These are phyloP conservation scores for Typha latifolia DNA, from an alignment of 176 grass and related monocot species.

Conservation along the genomic window DNA sequence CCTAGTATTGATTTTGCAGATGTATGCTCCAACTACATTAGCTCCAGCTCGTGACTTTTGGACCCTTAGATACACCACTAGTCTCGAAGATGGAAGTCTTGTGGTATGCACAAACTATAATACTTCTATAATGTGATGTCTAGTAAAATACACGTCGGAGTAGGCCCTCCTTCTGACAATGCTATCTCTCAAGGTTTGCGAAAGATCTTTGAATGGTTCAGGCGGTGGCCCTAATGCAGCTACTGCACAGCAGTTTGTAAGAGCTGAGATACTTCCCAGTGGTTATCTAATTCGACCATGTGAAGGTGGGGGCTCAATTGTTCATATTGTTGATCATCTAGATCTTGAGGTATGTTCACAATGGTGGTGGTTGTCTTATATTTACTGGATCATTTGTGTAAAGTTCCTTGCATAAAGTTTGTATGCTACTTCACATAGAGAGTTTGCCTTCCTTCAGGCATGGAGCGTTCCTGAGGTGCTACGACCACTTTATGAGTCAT, in stretches of 20 bases:
- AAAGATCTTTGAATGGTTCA: constrained; percentile 89
- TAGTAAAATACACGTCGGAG: not conserved
- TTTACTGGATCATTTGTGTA: not conserved
- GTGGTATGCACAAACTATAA: constrained; percentile 41
- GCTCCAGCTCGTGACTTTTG: constrained; percentile 93
- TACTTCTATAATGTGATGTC: constrained; percentile 4
- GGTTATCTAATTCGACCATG: constrained; percentile 88
- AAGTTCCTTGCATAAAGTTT: constrained; percentile 1
- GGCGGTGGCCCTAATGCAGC: constrained; percentile 57
- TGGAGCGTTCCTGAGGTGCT: constrained; percentile 96
- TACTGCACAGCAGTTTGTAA: constrained; percentile 75
- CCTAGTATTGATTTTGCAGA: constrained; percentile 29
- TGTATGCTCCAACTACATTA: constrained; percentile 94
- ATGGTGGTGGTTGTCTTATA: not conserved
- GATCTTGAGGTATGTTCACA: constrained; percentile 63
- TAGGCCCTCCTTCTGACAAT: constrained; percentile 17
- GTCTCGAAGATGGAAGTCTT: constrained; percentile 83
- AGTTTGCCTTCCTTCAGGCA: constrained; percentile 38
- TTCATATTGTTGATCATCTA: constrained; percentile 98
- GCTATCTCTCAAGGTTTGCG: constrained; percentile 54
- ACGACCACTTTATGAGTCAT: constrained; percentile 83
- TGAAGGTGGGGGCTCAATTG: constrained; percentile 80
- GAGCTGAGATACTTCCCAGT: constrained; percentile 96
- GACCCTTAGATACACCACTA: constrained; percentile 86
- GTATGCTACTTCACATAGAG: constrained; percentile 6